Percentiles rank a stretch among this genome's conserved stretches.
Conservation (phyloP, 192 early-diverging fungal species). For the Nowakowskiella sp. region DNA sequence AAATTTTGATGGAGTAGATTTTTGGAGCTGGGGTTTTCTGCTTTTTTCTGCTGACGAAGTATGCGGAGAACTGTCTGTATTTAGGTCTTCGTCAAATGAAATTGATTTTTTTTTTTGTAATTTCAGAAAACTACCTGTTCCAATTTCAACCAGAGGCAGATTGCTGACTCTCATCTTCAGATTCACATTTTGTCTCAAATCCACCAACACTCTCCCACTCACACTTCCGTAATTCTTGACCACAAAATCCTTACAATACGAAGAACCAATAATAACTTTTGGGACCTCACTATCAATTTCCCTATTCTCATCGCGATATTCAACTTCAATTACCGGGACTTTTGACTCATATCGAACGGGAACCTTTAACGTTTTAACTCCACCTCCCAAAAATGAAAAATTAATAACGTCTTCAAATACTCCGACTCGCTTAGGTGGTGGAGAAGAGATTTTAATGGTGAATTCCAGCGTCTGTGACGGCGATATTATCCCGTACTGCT, state of each 20-base stretch:
- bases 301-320: too few relatives aligned
- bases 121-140: too few relatives aligned
- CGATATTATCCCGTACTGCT: constrained; percentile 20
- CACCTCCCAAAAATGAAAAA: constrained; percentile 27
- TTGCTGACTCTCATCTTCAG: constrained; percentile 9
- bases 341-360: constrained; percentile 39
- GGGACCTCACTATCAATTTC: too few relatives aligned
- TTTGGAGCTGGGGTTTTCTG: too few relatives aligned
- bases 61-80: too few relatives aligned
- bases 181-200: constrained; percentile 30
- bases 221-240: constrained; percentile 26
- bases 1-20: too few relatives aligned
- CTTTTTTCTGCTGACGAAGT: too few relatives aligned
- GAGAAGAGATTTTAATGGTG: constrained; percentile 20
- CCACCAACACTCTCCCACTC: constrained; percentile 24
- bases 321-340: constrained; percentile 18
- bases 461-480: constrained; percentile 19
- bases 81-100: too few relatives aligned
- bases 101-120: too few relatives aligned
- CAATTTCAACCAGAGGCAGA: too few relatives aligned
- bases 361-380: constrained; percentile 22
- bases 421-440: constrained; percentile 11
- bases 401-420: constrained; percentile 28
- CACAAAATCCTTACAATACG: constrained; percentile 1
- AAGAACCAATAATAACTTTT: constrained; percentile 30